phyloP scores from a whole-genome alignment of 1,139 yeast genomes.

The Candida mesenterica region DNA sequence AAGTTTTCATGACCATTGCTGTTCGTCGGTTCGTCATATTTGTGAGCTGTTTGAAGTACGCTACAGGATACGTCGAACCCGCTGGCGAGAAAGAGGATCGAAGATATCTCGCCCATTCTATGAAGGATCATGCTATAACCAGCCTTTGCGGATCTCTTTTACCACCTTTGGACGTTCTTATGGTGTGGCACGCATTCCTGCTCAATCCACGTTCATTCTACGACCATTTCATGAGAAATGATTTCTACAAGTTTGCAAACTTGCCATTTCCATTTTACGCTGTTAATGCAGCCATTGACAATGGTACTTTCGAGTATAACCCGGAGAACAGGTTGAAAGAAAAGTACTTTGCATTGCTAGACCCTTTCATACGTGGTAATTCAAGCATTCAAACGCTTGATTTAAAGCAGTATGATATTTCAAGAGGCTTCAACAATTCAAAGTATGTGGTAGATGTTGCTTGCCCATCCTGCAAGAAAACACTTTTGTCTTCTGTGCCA shows the following conservation, averaged over 20 bases:
- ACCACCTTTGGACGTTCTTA: constrained; percentile 34
- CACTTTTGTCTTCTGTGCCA: constrained; percentile 13
- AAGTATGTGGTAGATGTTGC: constrained; percentile 9
- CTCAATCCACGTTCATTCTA: constrained; percentile 25
- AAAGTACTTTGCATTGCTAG: constrained; percentile 3
- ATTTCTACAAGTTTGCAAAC: constrained; percentile 18
- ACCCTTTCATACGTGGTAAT: constrained; percentile 1
- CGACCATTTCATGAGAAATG: constrained; percentile 25
- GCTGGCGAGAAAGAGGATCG: constrained; percentile 2
- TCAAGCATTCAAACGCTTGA: constrained; percentile 1
- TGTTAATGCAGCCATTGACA: constrained; percentile 18
- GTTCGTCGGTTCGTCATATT: constrained; percentile 8
- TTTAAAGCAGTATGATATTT: constrained; percentile 1
- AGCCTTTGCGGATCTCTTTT: constrained; percentile 9
- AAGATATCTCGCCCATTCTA: not conserved
- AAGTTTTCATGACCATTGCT: constrained; percentile 9
- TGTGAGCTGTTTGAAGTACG: constrained; percentile 7
- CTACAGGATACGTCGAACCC: not conserved
- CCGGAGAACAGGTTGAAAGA: constrained; percentile 7
- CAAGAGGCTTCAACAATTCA: constrained; percentile 1
- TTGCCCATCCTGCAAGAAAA: constrained; percentile 21
- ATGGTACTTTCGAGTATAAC: constrained; percentile 17
- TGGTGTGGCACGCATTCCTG: constrained; percentile 38
- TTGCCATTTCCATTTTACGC: constrained; percentile 26
- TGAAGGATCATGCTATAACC: constrained; percentile 3